Conservation (phyloP, 257 asterid genomes). For the Ehretia macrophylla region DNA sequence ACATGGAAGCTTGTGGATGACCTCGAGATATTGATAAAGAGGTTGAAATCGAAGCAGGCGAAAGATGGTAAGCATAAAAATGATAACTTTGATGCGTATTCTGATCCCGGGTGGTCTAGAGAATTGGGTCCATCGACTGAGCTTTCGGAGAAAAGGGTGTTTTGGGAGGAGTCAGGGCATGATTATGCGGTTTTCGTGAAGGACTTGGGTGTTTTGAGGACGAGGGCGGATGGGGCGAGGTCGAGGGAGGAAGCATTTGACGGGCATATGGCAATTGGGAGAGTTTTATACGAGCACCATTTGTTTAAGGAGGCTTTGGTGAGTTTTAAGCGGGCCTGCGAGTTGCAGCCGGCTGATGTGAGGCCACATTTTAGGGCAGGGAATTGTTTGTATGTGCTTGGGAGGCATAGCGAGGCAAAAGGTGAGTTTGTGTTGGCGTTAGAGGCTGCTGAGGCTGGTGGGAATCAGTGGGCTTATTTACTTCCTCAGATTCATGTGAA, state of each 20-base stretch:
- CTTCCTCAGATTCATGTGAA: conserved; percentile 99
- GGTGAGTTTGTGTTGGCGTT: conserved; percentile 81
- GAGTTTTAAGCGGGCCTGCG: conserved; percentile 94
- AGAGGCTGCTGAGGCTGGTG: conserved; percentile 95
- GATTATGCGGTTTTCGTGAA: conserved; percentile 73
- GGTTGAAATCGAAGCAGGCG: conserved; percentile 54
- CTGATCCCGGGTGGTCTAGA: conserved; percentile 96
- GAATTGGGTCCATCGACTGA: conserved; percentile 82
- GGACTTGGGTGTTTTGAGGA: conserved; percentile 82
- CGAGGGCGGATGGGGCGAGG: conserved; percentile 84
- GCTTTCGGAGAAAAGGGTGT: conserved; percentile 60
- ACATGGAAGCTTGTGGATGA: conserved; percentile 95
- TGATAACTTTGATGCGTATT: conserved; percentile 70
- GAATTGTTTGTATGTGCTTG: conserved; percentile 80
- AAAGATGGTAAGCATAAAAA: conserved; percentile 82
- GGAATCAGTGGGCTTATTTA: conserved; percentile 95
- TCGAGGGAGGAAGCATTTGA: conserved; percentile 95
- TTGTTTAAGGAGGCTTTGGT: conserved; percentile 84
- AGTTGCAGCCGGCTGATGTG: conserved; percentile 85
- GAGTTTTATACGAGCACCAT: conserved; percentile 73
- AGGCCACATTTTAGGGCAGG: conserved; percentile 96
- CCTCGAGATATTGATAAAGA: conserved; percentile 65
- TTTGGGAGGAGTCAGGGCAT: conserved; percentile 76
- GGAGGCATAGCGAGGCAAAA: conserved; percentile 64
- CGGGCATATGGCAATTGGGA: conserved; percentile 96